Evolutionary conservation across 495 filamentous ascomycete species (phyloP).

Genomic region (Pyrenopolyporus hunteri): DNA sequence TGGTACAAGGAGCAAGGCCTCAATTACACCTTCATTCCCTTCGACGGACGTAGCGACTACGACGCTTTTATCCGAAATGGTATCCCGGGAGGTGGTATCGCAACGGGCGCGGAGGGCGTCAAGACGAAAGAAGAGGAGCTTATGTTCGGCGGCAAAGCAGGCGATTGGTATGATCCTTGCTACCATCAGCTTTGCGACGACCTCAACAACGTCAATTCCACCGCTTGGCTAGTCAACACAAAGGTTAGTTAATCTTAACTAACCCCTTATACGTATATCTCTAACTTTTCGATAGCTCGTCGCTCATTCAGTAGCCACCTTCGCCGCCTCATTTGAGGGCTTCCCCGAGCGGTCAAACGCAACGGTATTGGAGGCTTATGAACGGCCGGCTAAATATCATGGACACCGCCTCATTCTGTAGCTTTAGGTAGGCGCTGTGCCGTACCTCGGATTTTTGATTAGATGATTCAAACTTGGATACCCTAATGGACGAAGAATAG

Average conservation of each 20-base stretch:
- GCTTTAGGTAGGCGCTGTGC: not conserved
- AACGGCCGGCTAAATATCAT: slow-evolving; percentile 43
- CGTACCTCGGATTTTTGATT: not conserved
- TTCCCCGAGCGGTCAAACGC: slow-evolving; percentile 54
- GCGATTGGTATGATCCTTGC: slow-evolving; percentile 60
- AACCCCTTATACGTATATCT: not conserved
- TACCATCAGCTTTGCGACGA: slow-evolving; percentile 63
- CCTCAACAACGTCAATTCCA: slow-evolving; percentile 55
- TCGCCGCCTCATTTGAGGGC: slow-evolving; percentile 57
- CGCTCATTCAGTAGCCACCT: slow-evolving; percentile 61
- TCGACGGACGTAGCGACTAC: slow-evolving; percentile 64
- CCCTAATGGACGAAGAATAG: too few species aligned
- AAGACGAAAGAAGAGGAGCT: slow-evolving; percentile 57
- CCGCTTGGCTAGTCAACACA: slow-evolving; percentile 61
- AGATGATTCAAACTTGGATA: too few species aligned
- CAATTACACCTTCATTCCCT: slow-evolving; percentile 60
- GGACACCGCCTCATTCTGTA: slow-evolving; percentile 48
- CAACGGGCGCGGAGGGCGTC: slow-evolving; percentile 66
- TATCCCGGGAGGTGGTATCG: slow-evolving; percentile 63
- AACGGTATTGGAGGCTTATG: slow-evolving; percentile 24
- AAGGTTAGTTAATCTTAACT: slow-evolving; percentile 44
- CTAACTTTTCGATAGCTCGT: slow-evolving; percentile 49
- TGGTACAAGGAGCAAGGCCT: slow-evolving; percentile 55
- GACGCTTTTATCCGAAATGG: slow-evolving; percentile 60
- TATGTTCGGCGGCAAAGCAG: slow-evolving; percentile 60